Base-by-base conservation (phyloP, 176 grass and related monocot species). In the Juncus inflexus region DNA sequence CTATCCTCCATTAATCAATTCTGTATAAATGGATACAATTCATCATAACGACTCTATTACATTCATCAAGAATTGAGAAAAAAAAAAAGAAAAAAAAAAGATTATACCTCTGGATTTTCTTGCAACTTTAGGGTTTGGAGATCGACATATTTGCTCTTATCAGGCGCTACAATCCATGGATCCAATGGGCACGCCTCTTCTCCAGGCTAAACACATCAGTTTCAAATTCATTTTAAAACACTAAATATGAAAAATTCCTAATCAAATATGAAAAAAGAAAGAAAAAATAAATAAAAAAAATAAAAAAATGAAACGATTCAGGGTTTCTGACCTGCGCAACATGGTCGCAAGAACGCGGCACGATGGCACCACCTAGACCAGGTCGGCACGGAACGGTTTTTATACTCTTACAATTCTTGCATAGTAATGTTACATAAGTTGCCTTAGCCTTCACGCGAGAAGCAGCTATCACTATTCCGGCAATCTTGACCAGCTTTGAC, bases 141-240 rank as follows among this genome's bases (percentile, higher is more conserved):
- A 70, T 99, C 88, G 12, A 99, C 94, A 80, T 99, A 99, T 61
- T 92, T 99, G 85, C 94, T 92, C 78, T 99, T 99, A 58, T 92
- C 94, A n/a, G 94, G 94, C 28, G 87, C 79, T 12, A 84, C 72
- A 67, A 99, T 92, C 94, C 94, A 99, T 47, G 94, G 94, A 64
- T 97, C 85, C 59, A 97, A 54, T 5, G 94, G 94, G 5, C 94
- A 99, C 43, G 85, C 79, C 37, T 99, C 94, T 84, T 99, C 94
- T 72, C 88, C 94, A 63, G 87, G 74, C 94, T 92, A 72, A 14
- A 47, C 38, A 60, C 8, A 75, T 55, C 6, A 13, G 37, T 55
- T 55, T 9, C 72, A 4, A 7, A 45, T 45, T 3, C 7, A 45
- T 3, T 45, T n/a, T n/a, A n/a, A 40, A 57, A 2, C 14, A 53